These are phyloP conservation scores for Fraxinus dipetala DNA, from an alignment of 305 asterid species.

Conservation along the genomic window DNA sequence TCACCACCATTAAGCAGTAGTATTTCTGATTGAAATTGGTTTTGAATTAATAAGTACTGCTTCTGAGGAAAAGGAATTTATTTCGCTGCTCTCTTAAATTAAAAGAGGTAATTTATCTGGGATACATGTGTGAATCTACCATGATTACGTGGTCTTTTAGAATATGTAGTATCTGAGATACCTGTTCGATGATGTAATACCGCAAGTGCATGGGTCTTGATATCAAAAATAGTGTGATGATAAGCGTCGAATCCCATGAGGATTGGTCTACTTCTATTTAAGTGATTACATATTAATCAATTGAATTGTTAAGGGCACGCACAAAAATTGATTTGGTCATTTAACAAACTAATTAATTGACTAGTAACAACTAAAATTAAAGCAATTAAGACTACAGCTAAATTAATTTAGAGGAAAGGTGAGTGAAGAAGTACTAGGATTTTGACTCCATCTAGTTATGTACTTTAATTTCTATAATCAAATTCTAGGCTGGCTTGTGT, in stretches of 20 bases:
- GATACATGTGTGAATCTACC: neutral
- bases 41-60: constrained; percentile 1
- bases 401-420: neutral
- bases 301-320: neutral
- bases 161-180: constrained; percentile 14
- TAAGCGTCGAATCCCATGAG: neutral
- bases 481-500: neutral
- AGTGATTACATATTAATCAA: neutral
- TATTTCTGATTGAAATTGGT: neutral
- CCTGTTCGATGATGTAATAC: neutral
- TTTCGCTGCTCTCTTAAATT: constrained; percentile 14
- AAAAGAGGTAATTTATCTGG: constrained; percentile 16
- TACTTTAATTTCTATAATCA: neutral
- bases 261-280: neutral
- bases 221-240: neutral
- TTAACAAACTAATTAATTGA: neutral
- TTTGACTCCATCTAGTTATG: neutral
- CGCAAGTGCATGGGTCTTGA: neutral
- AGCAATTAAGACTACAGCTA: neutral
- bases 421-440: neutral
- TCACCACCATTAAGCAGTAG: neutral
- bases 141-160: constrained; percentile 13
- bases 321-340: neutral
- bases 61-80: constrained; percentile 6
- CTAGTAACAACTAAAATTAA: neutral